Evolutionary conservation across 2,329 filamentous ascomycete species (phyloP).

Genomic region (Blastomyces parvus): DNA sequence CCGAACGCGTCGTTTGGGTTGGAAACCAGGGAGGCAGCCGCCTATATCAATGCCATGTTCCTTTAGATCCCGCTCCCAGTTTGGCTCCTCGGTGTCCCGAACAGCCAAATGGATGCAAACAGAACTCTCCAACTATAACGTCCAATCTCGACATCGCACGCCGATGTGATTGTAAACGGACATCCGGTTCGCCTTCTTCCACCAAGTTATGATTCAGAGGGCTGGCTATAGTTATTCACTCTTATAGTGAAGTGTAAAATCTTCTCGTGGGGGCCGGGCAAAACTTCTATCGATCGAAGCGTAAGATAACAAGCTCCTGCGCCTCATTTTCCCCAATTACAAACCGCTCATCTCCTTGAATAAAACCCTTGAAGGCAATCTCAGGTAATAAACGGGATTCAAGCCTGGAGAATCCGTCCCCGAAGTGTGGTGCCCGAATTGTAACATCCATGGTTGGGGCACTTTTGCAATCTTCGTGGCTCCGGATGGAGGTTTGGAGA

Average conservation of each 20-base stretch:
- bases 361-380: constrained; percentile 44
- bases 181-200: neutral
- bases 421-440: neutral
- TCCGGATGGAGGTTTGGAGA: constrained; percentile 23
- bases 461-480: neutral
- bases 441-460: neutral
- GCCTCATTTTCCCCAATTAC: constrained; percentile 49
- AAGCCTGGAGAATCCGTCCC: constrained; percentile 13
- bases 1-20: too few species aligned
- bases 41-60: too few species aligned
- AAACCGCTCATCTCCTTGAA: constrained; percentile 53
- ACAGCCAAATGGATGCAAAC: too few species aligned
- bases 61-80: too few species aligned
- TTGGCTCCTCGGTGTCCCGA: too few species aligned
- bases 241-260: neutral
- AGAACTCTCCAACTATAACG: too few species aligned
- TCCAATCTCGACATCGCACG: too few species aligned
- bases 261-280: neutral
- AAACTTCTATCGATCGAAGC: constrained; percentile 33
- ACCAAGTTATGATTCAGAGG: neutral
- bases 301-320: constrained; percentile 44
- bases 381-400: constrained; percentile 36
- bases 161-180: neutral
- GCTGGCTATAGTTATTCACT: neutral
- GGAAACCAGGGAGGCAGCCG: too few species aligned